These are phyloP conservation scores for Daldinia eschscholtzii DNA, from an alignment of 2,329 filamentous ascomycete genomes.

Conservation along the genomic window DNA sequence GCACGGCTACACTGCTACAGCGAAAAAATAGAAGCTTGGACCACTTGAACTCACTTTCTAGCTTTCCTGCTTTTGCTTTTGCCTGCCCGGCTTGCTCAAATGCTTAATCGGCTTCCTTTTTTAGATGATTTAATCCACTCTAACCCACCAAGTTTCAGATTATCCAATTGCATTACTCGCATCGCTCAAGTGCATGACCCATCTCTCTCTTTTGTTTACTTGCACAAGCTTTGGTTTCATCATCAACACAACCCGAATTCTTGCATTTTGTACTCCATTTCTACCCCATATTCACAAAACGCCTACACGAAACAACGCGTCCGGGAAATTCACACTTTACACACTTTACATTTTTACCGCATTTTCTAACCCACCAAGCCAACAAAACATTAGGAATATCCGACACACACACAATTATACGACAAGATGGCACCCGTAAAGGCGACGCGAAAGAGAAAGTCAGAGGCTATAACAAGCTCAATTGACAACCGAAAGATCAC, in stretches of 20 bases:
- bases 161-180: conserved; percentile 21
- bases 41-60: conserved; percentile 15
- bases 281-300: conserved; percentile 29
- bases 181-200: conserved; percentile 13
- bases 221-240: conserved; percentile 37
- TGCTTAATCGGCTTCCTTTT: not conserved
- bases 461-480: conserved; percentile 54
- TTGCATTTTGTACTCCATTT: conserved; percentile 30
- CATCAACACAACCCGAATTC: conserved; percentile 35
- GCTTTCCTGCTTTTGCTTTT: not conserved
- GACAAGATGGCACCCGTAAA: conserved; percentile 53
- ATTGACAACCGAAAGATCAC: conserved; percentile 48
- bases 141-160: conserved; percentile 12
- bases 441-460: conserved; percentile 58
- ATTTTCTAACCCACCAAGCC: conserved; percentile 22
- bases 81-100: not conserved
- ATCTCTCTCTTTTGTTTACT: conserved; percentile 42
- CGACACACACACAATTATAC: conserved; percentile 31
- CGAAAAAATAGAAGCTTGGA: conserved; percentile 31
- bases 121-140: conserved; percentile 1
- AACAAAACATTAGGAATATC: conserved; percentile 39
- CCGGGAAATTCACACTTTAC: conserved; percentile 8
- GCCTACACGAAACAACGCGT: conserved; percentile 33
- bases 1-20: conserved; percentile 11
- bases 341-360: conserved; percentile 9